These are phyloP conservation scores for Apiospora phragmitis DNA, from an alignment of 2,329 filamentous ascomycete genomes.

Conservation along the genomic window DNA sequence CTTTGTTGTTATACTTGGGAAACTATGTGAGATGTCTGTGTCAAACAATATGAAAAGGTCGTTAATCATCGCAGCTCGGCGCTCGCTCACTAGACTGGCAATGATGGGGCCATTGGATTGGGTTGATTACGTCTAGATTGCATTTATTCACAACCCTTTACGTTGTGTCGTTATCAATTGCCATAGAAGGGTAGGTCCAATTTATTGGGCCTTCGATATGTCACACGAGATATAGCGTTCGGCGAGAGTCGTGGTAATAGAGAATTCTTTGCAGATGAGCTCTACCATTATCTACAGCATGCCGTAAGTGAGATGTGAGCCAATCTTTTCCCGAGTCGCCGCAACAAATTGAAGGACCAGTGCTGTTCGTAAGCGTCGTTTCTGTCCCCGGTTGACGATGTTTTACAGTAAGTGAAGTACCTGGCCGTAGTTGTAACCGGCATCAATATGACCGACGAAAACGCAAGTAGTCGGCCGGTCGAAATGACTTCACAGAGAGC, in stretches of 20 bases:
- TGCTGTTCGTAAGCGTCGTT: neutral
- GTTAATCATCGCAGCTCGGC: neutral
- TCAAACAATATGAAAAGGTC: neutral
- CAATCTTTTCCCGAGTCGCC: neutral
- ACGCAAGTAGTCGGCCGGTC: neutral
- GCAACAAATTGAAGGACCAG: neutral
- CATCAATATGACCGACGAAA: neutral
- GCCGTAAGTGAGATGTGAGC: neutral
- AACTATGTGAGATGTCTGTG: neutral
- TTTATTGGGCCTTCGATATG: neutral
- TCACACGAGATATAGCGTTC: neutral
- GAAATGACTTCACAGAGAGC: neutral
- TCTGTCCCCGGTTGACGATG: neutral
- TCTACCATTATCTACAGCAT: neutral
- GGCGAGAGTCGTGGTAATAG: neutral
- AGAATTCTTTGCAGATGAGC: neutral
- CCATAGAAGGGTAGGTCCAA: neutral
- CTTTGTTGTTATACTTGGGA: neutral
- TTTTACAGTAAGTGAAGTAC: neutral
- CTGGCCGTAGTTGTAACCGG: too few species aligned
- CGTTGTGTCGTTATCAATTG: neutral
- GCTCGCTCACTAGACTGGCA: neutral
- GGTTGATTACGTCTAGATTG: neutral
- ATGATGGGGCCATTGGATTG: neutral
- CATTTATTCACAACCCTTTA: neutral